phyloP scores from a whole-genome alignment of 805 yeast species.

The Suhomyces vadensis region DNA sequence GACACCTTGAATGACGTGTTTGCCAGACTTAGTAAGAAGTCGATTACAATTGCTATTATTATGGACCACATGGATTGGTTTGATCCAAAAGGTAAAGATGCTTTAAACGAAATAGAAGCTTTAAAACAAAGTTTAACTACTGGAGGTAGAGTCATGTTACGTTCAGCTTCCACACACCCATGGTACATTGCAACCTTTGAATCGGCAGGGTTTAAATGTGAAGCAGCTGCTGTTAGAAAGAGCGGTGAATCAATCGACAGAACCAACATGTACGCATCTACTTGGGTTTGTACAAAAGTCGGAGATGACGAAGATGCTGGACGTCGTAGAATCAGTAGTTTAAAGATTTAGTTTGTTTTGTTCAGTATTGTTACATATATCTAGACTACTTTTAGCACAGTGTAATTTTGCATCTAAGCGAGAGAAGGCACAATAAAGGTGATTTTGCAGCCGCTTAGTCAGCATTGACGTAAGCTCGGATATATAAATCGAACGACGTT shows the following conservation, averaged over 20 bases:
- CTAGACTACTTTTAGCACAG: no score
- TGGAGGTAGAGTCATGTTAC: conserved; percentile 73
- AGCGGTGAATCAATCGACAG: conserved; percentile 71
- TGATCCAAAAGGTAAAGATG: conserved; percentile 63
- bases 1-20: conserved; percentile 77
- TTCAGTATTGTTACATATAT: no score
- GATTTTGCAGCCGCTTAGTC: background rate
- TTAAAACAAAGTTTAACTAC: conserved; percentile 60
- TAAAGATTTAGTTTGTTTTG: conserved; percentile 38
- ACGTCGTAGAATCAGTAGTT: conserved; percentile 51
- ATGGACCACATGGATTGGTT: conserved; percentile 97
- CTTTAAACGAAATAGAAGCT: conserved; percentile 64
- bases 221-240: conserved; percentile 66
- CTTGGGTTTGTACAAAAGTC: conserved; percentile 76
- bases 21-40: conserved; percentile 58
- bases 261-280: conserved; percentile 85
- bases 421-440: no score
- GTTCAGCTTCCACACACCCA: conserved; percentile 72
- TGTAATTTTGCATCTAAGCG: no score
- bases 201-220: conserved; percentile 63
- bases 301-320: conserved; percentile 13
- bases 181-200: conserved; percentile 78
- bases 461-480: background rate
- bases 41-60: conserved; percentile 74
- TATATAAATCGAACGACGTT: background rate